Percentiles rank a stretch among this genome's conserved stretches.
These are phyloP conservation scores for Pleurotus ostreatus DNA, from an alignment of 768 basidiomycete species.

Conservation along the genomic window DNA sequence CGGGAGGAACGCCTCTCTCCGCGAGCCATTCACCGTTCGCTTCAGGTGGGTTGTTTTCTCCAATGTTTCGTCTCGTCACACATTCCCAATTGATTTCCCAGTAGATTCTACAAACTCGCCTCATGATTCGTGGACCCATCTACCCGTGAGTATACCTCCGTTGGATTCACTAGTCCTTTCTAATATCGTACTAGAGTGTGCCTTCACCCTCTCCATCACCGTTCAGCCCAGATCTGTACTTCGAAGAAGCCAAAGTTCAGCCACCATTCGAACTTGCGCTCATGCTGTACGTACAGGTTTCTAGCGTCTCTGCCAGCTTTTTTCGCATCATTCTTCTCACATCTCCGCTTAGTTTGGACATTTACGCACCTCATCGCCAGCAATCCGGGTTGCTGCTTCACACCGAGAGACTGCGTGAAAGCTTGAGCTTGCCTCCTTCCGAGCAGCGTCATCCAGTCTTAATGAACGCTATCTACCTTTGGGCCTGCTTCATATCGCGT, in stretches of 20 bases:
- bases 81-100: slow-evolving; percentile 8
- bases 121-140: slow-evolving; percentile 45
- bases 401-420: slow-evolving; percentile 61
- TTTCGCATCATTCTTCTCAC: slow-evolving; percentile 9
- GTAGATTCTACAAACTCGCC: slow-evolving; percentile 47
- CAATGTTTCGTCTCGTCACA: neutral
- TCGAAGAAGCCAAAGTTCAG: slow-evolving; percentile 41
- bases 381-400: slow-evolving; percentile 73
- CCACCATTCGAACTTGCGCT: slow-evolving; percentile 58
- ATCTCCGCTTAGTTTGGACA: slow-evolving; percentile 53
- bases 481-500: slow-evolving; percentile 78
- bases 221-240: slow-evolving; percentile 41
- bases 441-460: slow-evolving; percentile 74
- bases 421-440: slow-evolving; percentile 43
- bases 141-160: slow-evolving; percentile 21
- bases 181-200: slow-evolving; percentile 25
- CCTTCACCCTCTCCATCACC: slow-evolving; percentile 52
- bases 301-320: slow-evolving; percentile 9
- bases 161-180: neutral
- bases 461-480: slow-evolving; percentile 78
- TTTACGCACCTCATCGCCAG: slow-evolving; percentile 70
- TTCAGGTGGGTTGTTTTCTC: slow-evolving; percentile 34
- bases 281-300: slow-evolving; percentile 50
- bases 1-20: slow-evolving; percentile 45
- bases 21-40: slow-evolving; percentile 58